Conservation (phyloP, 1,139 yeast genomes). For the Blastobotrys arbuscula region DNA sequence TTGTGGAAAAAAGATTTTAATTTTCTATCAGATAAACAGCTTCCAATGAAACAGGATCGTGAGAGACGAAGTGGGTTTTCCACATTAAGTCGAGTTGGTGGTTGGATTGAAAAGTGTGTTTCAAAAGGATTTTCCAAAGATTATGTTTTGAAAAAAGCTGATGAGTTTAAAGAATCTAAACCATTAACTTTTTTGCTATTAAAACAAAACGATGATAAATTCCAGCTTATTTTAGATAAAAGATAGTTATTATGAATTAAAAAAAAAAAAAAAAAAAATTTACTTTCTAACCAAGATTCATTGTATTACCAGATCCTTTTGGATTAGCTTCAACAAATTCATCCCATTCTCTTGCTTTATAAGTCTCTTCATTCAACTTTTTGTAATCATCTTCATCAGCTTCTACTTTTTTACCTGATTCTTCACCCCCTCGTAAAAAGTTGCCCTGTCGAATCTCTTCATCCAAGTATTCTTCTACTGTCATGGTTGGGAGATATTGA, state of each 20-base stretch:
- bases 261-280: no score
- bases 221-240: no score
- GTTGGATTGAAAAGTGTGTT: not conserved
- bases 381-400: slow-evolving; percentile 51
- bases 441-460: slow-evolving; percentile 83
- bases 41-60: no score
- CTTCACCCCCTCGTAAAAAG: slow-evolving; percentile 48
- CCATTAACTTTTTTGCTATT: not conserved
- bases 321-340: slow-evolving; percentile 85
- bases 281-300: slow-evolving; percentile 58
- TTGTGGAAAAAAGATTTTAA: not conserved
- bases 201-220: not conserved
- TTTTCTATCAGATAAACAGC: not conserved
- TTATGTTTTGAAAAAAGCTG: not conserved
- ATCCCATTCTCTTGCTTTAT: slow-evolving; percentile 80
- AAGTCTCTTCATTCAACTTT: slow-evolving; percentile 49
- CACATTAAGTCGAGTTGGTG: not conserved
- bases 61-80: not conserved
- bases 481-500: slow-evolving; percentile 88
- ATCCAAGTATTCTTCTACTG: slow-evolving; percentile 86
- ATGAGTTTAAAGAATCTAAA: not conserved
- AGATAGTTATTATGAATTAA: not conserved
- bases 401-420: slow-evolving; percentile 34
- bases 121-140: not conserved
- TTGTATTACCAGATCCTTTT: slow-evolving; percentile 73